Evolutionary conservation across 2,329 filamentous ascomycete species (phyloP).

Genomic region (Fusarium compactum): DNA sequence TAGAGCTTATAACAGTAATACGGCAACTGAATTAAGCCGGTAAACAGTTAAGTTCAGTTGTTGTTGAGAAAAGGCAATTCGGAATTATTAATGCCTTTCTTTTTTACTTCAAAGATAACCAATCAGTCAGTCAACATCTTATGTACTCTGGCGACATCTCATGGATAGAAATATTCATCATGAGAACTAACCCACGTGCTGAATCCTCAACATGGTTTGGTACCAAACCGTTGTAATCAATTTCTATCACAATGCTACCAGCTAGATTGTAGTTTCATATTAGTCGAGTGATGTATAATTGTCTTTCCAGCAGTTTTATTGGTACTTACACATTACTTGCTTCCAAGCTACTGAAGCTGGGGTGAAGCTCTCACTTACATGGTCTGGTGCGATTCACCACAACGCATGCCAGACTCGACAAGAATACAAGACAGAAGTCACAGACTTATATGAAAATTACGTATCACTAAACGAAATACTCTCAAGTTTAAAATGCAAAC

Average conservation of each 20-base stretch:
- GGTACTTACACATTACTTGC: neutral
- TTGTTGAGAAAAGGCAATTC: neutral
- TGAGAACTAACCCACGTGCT: conserved; percentile 8
- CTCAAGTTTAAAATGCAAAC: neutral
- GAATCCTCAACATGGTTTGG: neutral
- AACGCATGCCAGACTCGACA: neutral
- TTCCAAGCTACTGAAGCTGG: neutral
- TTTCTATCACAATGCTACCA: neutral
- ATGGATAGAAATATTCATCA: conserved; percentile 5
- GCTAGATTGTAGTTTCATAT: neutral
- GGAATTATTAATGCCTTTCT: neutral
- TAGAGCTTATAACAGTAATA: neutral
- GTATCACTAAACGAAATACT: neutral
- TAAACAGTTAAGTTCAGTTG: neutral
- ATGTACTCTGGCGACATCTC: neutral
- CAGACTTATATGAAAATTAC: neutral
- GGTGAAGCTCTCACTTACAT: neutral
- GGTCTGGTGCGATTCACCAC: neutral
- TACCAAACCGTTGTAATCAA: neutral
- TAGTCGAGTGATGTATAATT: neutral
- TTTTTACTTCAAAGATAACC: neutral
- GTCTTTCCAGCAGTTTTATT: neutral
- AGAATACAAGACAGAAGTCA: neutral
- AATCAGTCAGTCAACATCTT: neutral
- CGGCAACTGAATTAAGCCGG: conserved; percentile 7